Percentiles rank a stretch among this genome's conserved stretches.
phyloP scores from a whole-genome alignment of 2,329 filamentous ascomycete genomes.

The Scytalidium lignicola region DNA sequence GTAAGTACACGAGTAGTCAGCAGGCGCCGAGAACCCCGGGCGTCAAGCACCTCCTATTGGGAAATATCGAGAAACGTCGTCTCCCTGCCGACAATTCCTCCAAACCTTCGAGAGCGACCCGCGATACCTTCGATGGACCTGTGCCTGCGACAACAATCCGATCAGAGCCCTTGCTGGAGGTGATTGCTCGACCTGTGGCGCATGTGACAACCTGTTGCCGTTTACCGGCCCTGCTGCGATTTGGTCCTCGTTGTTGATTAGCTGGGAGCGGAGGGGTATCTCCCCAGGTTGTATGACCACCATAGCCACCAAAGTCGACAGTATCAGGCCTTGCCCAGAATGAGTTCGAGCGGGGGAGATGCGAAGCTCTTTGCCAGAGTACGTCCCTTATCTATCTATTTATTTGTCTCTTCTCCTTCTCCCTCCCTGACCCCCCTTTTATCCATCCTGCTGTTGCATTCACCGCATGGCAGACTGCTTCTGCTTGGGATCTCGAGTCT shows the following conservation, averaged over 20 bases:
- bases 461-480: neutral
- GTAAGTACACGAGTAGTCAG: neutral
- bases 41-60: neutral
- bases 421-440: constrained; percentile 6
- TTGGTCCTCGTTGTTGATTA: constrained; percentile 21
- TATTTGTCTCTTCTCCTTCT: constrained; percentile 17
- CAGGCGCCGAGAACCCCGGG: neutral
- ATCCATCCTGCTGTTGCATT: constrained; percentile 5
- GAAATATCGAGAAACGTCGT: neutral
- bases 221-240: constrained; percentile 12
- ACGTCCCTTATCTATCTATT: constrained; percentile 39
- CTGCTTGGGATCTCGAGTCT: neutral
- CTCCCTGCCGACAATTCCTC: constrained; percentile 3
- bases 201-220: constrained; percentile 20
- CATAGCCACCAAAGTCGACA: neutral
- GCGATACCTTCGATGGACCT: constrained; percentile 15
- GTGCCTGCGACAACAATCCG: constrained; percentile 7
- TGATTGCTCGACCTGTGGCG: constrained; percentile 9
- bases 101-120: constrained; percentile 2
- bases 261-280: constrained; percentile 20
- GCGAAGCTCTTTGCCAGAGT: constrained; percentile 99
- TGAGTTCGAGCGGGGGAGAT: constrained; percentile 68
- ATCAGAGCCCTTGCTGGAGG: constrained; percentile 14
- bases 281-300: neutral
- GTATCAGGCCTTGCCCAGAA: constrained; percentile 19